These are phyloP conservation scores for Phytophthora brassicae DNA, from an alignment of 352 stramenopile species.

Conservation along the genomic window DNA sequence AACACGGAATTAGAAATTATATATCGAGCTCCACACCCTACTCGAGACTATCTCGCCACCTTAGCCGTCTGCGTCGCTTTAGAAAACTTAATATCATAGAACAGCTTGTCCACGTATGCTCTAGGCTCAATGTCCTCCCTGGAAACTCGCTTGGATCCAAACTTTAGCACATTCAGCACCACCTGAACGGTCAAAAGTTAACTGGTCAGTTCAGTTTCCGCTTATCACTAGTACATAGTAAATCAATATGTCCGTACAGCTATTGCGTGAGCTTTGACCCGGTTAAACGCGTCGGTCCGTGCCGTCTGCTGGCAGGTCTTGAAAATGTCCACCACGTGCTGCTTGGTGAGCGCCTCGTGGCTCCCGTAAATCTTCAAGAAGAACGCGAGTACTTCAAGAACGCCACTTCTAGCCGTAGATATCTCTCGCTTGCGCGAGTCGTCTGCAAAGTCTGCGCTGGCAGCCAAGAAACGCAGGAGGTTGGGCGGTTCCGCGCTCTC, in stretches of 20 bases:
- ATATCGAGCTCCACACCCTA: neutral
- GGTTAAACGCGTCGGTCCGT: constrained; percentile 61
- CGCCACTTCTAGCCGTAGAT: constrained; percentile 40
- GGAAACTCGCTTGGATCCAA: constrained; percentile 30
- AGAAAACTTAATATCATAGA: constrained; percentile 76
- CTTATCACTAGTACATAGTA: neutral
- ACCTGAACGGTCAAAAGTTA: constrained; percentile 31
- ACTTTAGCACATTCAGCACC: constrained; percentile 61
- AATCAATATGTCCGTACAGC: neutral
- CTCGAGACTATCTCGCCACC: constrained; percentile 10
- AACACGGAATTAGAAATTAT: neutral
- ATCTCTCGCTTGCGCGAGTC: constrained; percentile 66
- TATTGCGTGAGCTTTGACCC: constrained; percentile 57
- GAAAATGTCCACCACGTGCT: constrained; percentile 47
- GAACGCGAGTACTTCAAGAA: constrained; percentile 49
- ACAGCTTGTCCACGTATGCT: constrained; percentile 67
- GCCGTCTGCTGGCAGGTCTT: constrained; percentile 55
- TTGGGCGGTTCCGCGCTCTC: constrained; percentile 52
- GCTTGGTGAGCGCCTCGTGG: constrained; percentile 47
- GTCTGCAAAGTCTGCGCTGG: constrained; percentile 46
- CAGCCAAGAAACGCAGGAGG: constrained; percentile 59
- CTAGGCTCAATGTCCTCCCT: constrained; percentile 54
- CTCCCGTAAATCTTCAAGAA: constrained; percentile 58
- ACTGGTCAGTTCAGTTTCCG: neutral
- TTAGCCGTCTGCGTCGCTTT: constrained; percentile 73